Conservation (phyloP, 352 stramenopile genomes). For the Phytophthora crassamura region DNA sequence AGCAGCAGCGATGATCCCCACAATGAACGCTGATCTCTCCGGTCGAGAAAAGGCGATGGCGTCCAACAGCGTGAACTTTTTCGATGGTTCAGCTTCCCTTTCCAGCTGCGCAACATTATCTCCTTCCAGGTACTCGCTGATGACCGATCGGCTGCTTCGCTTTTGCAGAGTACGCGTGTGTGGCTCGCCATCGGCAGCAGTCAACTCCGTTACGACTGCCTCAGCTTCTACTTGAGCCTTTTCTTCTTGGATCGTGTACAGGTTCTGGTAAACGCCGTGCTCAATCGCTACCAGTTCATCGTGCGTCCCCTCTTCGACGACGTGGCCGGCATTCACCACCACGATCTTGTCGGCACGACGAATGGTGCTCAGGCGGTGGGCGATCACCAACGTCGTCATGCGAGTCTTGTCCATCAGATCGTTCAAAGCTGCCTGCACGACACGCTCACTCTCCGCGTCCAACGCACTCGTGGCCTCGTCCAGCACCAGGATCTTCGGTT, state of each 20-base stretch:
- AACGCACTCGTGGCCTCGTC: conserved; percentile 69
- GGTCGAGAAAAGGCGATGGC: conserved; percentile 24
- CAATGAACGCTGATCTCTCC: conserved; percentile 38
- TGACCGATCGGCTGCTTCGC: conserved; percentile 2
- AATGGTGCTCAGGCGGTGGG: too few species aligned
- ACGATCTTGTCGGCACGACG: conserved; percentile 53
- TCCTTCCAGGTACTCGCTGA: background rate
- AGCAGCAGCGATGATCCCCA: conserved; percentile 32
- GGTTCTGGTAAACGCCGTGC: conserved; percentile 22
- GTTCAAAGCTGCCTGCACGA: conserved; percentile 37
- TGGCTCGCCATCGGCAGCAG: background rate
- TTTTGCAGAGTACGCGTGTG: background rate
- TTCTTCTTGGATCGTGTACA: conserved; percentile 30
- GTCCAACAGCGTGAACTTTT: conserved; percentile 32
- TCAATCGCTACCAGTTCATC: conserved; percentile 43
- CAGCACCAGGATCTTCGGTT: conserved; percentile 62
- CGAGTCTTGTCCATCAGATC: conserved; percentile 24
- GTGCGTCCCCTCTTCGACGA: conserved; percentile 52
- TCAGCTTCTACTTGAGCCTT: conserved; percentile 24
- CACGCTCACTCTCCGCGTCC: conserved; percentile 42
- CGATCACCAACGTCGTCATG: conserved; percentile 53
- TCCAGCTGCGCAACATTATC: background rate
- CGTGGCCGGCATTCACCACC: conserved; percentile 47
- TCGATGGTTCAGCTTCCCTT: background rate
- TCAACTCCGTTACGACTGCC: too few species aligned